These are phyloP conservation scores for Venustampulla echinocandica DNA, from an alignment of 495 filamentous ascomycete genomes.

Conservation along the genomic window DNA sequence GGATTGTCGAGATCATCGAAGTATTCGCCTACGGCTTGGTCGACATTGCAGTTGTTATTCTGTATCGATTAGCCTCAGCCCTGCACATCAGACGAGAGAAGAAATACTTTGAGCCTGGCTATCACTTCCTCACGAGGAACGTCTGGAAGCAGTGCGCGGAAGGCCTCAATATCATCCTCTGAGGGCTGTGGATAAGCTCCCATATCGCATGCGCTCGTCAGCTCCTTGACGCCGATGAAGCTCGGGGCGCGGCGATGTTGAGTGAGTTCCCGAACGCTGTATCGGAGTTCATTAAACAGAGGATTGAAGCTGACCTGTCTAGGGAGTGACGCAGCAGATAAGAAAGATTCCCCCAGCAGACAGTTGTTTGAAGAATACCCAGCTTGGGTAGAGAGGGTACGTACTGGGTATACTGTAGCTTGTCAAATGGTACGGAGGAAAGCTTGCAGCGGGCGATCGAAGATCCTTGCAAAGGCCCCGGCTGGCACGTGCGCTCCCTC, in stretches of 20 bases:
- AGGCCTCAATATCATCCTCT: conserved; percentile 20
- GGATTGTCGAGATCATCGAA: conserved; percentile 28
- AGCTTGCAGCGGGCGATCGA: too few species aligned
- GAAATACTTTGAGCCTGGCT: conserved; percentile 31
- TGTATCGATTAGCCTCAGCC: conserved; percentile 7
- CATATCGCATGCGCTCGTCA: conserved; percentile 23
- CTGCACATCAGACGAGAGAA: neutral
- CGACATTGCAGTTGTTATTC: conserved; percentile 36
- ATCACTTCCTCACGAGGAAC: conserved; percentile 28
- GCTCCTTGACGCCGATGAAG: neutral
- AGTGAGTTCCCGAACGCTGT: neutral
- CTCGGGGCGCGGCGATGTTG: neutral
- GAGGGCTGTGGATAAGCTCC: conserved; percentile 21
- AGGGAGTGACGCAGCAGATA: too few species aligned
- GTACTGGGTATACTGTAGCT: too few species aligned
- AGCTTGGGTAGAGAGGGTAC: too few species aligned
- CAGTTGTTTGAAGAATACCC: too few species aligned
- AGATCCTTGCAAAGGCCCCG: too few species aligned
- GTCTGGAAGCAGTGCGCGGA: conserved; percentile 25
- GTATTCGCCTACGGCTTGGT: conserved; percentile 36
- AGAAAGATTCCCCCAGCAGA: too few species aligned
- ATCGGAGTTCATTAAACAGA: neutral
- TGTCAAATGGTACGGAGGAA: too few species aligned
- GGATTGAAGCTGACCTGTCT: conserved; percentile 1
- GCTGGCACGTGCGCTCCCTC: too few species aligned